Base-by-base conservation (phyloP, 306 rosid genomes). In the Castanopsis chinensis region DNA sequence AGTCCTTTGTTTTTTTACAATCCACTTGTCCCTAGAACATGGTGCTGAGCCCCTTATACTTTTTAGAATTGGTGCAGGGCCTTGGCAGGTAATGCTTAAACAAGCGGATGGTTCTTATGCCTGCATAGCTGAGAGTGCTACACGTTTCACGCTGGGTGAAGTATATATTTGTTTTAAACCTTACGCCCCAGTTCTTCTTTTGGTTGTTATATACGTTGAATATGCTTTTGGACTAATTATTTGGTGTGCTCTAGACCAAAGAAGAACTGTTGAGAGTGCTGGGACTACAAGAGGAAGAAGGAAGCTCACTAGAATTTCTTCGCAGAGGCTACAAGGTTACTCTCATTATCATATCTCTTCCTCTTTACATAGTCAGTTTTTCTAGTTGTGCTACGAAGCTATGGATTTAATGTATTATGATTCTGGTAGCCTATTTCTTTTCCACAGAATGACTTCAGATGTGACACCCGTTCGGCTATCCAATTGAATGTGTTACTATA, bases 51-150 rank as follows among this genome's bases (percentile, higher is more conserved):
- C 57, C 37, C 74, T 82, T 57, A 57, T 75, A 32, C 57, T 55
- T 83, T 52, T 79, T 73, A 45, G 76, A 64, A 51, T 68, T 69
- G 71, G 41, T 83, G 58, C 88, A 91, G 99, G 99, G 76, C 97
- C 99, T 61, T 95, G 99, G 99, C 97, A 91, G 82, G 99, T 92
- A 79, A 95, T 95, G 99, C 94, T 95, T 84, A 95, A 92, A 88
- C 99, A 95, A 90, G 83, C 92, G 57, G 96, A 92, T 84, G 90
- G 93, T 87, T 92, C 99, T 60, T 92, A 74, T 86, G 98, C 99
- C 76, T 95, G 98, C 23, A 78, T 95, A 55, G 99, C 98, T 81
- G 97, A 91, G 91, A 92, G 99, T 87, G 87, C 91, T 69, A 81
- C 85, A 25, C 94, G 98, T 76, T 91, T 95, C 88, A 91, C 94